Base-by-base conservation (phyloP, 1,284 basidiomycete species). In the Heterobasidion parviporum region DNA sequence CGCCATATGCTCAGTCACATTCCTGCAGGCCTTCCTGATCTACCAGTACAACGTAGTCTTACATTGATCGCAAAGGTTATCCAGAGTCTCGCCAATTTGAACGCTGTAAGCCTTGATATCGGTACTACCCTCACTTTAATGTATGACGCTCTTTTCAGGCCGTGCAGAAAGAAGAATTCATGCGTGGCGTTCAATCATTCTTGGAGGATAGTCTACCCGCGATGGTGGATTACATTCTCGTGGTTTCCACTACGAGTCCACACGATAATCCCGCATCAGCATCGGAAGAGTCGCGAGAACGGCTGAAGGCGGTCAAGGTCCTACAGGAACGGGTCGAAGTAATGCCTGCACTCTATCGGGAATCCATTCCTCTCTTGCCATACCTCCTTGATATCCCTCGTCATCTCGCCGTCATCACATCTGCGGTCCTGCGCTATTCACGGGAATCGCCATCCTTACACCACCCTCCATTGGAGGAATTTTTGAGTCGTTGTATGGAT, bases 11-110 rank as follows among this genome's bases (percentile, higher is more conserved):
- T 49, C 34, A n/a, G 32, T 9, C 33, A 52, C 45, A 14, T 36
- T 38, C 45, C 26, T 50, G 26, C 51, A 89, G 88, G 89, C 38
- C 74, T 89, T 56, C 85, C 86, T 3, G 77, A 77, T 55, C 65
- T 74, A 26, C 72, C 79, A 8, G 81, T 91, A 8, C 83, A 87
- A 64, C 80, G 88, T 45, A 90, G 83, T 66, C 73, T 92, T 54
- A 92, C 85, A 0, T 65, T 88, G 58, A 83, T 92, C 54, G 89
- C 88, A 1, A 90, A 89, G 67, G 86, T 87, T 35, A 78, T 92
- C 34, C 89, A 90, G 68, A 89, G 84, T 63, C 71, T 92, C 32
- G 89, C 89, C 2, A 92, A 92, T 64, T 70, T 92, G 45, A 90
- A 88, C 60, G 68, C 78, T 9, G 87, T 89, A 65, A 62, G 83